Conservation (phyloP, 1,284 basidiomycete species). For the Exobasidium cylindrosporum region DNA sequence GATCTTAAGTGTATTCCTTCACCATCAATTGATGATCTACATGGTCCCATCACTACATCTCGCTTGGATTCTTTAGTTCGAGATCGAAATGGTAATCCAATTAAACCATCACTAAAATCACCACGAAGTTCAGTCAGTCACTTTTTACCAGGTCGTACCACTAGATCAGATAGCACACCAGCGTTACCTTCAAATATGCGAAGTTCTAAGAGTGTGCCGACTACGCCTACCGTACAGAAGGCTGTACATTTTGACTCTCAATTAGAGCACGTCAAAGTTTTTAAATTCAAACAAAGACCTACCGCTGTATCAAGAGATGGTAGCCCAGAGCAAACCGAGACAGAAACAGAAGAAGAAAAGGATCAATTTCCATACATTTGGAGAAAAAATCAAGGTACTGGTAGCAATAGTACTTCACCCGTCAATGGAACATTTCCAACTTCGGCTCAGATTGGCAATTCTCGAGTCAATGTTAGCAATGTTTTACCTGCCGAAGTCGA, state of each 20-base stretch:
- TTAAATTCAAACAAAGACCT: conserved; percentile 88
- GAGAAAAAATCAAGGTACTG: conserved; percentile 50
- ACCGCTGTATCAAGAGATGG: conserved; percentile 86
- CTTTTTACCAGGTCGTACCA: conserved; percentile 44
- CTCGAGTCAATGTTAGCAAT: neutral
- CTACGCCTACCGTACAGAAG: conserved; percentile 69
- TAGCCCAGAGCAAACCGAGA: conserved; percentile 80
- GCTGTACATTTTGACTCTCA: conserved; percentile 88
- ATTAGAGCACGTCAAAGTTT: conserved; percentile 83
- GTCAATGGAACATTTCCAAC: neutral
- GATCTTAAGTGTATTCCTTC: conserved; percentile 42
- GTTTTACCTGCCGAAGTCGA: conserved; percentile 23
- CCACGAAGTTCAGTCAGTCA: conserved; percentile 57
- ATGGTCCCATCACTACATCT: conserved; percentile 21
- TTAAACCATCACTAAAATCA: conserved; percentile 85
- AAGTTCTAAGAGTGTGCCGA: conserved; percentile 46
- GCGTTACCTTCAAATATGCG: conserved; percentile 21
- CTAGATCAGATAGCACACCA: conserved; percentile 60
- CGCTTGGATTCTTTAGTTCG: conserved; percentile 61
- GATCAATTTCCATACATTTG: conserved; percentile 62
- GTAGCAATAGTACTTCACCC: conserved; percentile 3
- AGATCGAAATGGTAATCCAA: conserved; percentile 87
- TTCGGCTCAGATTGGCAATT: neutral
- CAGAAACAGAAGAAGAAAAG: conserved; percentile 65
- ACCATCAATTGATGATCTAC: conserved; percentile 26